Evolutionary conservation across 768 basidiomycete genomes (phyloP).

Genomic region (Lanmaoa rubissima): DNA sequence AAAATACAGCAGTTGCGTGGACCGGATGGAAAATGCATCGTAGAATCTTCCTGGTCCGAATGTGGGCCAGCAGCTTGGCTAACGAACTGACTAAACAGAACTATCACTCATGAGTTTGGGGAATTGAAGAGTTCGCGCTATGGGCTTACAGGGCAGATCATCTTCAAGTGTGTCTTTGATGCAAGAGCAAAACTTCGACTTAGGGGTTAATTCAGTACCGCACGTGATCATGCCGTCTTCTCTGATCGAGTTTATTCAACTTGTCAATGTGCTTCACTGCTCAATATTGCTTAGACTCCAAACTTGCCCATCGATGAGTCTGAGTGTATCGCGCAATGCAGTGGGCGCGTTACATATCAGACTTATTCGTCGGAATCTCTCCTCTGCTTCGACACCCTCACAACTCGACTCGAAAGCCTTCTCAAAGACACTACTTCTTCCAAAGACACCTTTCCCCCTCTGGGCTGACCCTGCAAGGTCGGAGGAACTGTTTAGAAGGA

Average conservation of each 20-base stretch:
- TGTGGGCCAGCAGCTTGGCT: background rate
- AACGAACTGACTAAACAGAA: background rate
- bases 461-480: constrained; percentile 63
- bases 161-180: no score
- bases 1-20: background rate
- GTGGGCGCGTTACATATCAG: constrained; percentile 8
- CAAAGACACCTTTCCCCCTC: constrained; percentile 77
- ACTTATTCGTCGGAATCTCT: constrained; percentile 14
- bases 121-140: no score
- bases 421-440: constrained; percentile 70
- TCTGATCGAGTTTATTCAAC: background rate
- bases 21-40: background rate
- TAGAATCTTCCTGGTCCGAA: no score
- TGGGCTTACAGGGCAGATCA: background rate
- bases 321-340: constrained; percentile 18
- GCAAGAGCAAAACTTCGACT: no score
- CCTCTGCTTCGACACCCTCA: constrained; percentile 4
- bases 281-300: background rate
- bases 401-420: constrained; percentile 38
- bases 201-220: background rate
- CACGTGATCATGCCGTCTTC: background rate
- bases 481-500: constrained; percentile 54
- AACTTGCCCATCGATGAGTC: constrained; percentile 14
- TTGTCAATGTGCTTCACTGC: background rate
- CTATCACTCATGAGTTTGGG: no score